Evolutionary conservation across 176 grass and related monocot genomes (phyloP).

Genomic region (Eragrostis nindensis): DNA sequence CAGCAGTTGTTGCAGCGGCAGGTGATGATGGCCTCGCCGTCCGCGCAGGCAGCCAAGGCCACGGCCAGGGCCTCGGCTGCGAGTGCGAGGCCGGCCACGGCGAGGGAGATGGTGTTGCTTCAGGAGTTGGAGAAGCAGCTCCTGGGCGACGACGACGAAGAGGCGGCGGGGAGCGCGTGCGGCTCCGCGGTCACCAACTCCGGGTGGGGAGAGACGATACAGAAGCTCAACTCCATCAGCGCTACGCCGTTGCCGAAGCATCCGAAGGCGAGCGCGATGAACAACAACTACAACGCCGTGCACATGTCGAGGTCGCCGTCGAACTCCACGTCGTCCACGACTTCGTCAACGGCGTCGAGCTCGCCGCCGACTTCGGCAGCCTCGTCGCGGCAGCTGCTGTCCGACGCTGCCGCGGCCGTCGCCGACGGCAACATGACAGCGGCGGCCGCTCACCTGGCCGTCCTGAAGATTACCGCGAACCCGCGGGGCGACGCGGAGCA

Average conservation of each 20-base stretch:
- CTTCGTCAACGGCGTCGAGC: constrained; percentile 65
- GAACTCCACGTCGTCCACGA: constrained; percentile 65
- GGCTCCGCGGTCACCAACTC: constrained; percentile 57
- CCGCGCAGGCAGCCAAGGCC: not conserved
- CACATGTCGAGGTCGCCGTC: constrained; percentile 48
- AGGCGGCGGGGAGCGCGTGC: constrained; percentile 48
- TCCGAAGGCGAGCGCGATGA: constrained; percentile 17
- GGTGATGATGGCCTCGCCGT: constrained; percentile 7
- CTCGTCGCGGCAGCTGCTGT: constrained; percentile 57
- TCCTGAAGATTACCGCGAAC: constrained; percentile 39
- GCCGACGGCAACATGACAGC: constrained; percentile 52
- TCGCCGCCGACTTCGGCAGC: constrained; percentile 52
- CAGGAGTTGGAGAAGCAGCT: constrained; percentile 77
- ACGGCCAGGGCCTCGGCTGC: not conserved
- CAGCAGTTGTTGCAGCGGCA: constrained; percentile 30
- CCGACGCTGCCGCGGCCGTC: constrained; percentile 53
- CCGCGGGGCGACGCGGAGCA: constrained; percentile 62
- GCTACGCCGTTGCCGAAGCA: not conserved
- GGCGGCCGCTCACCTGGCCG: constrained; percentile 47
- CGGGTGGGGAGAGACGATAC: constrained; percentile 62
- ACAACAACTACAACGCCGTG: constrained; percentile 15
- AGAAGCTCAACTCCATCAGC: constrained; percentile 45
- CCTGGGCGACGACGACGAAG: constrained; percentile 60
- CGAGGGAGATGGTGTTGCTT: constrained; percentile 46
- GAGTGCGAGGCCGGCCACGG: constrained; percentile 5